phyloP scores from a whole-genome alignment of 2,329 filamentous ascomycete species.

The Claviceps spartinae region DNA sequence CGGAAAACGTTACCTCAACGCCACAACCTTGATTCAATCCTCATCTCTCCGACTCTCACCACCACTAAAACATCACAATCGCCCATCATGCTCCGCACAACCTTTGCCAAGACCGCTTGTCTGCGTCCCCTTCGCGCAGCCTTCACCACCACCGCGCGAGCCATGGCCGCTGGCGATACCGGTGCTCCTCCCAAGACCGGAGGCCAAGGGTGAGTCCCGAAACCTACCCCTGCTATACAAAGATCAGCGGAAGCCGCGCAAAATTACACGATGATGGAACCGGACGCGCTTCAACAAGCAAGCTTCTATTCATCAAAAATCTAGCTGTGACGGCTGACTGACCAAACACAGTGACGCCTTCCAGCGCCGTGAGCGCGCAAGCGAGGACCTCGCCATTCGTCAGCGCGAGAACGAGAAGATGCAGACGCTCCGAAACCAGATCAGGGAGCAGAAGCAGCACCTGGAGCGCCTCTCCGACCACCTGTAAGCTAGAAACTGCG shows the following conservation, averaged over 20 bases:
- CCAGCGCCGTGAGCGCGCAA: slow-evolving; percentile 78
- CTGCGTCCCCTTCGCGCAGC: slow-evolving; percentile 40
- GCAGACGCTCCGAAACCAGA: slow-evolving; percentile 55
- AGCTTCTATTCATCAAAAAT: background rate
- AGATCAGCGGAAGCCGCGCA: background rate
- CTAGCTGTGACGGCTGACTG: background rate
- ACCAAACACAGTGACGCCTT: slow-evolving; percentile 61
- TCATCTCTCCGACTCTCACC: slow-evolving; percentile 4
- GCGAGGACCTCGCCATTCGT: slow-evolving; percentile 73
- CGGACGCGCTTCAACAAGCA: too few species aligned
- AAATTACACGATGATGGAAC: background rate
- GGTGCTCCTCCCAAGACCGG: slow-evolving; percentile 44
- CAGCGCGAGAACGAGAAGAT: slow-evolving; percentile 89
- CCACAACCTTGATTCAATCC: slow-evolving; percentile 2
- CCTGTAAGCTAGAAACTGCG: slow-evolving; percentile 44
- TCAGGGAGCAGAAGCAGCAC: slow-evolving; percentile 67
- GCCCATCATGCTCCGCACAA: slow-evolving; percentile 52
- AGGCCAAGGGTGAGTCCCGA: slow-evolving; percentile 35
- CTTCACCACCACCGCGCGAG: slow-evolving; percentile 49
- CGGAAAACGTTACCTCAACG: background rate
- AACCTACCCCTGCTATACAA: background rate
- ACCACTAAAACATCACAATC: slow-evolving; percentile 5
- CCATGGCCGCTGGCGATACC: slow-evolving; percentile 58
- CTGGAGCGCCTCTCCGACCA: slow-evolving; percentile 74
- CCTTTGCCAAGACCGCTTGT: slow-evolving; percentile 40